Evolutionary conservation across 306 rosid species (phyloP).

Genomic region (Prunus davidiana): DNA sequence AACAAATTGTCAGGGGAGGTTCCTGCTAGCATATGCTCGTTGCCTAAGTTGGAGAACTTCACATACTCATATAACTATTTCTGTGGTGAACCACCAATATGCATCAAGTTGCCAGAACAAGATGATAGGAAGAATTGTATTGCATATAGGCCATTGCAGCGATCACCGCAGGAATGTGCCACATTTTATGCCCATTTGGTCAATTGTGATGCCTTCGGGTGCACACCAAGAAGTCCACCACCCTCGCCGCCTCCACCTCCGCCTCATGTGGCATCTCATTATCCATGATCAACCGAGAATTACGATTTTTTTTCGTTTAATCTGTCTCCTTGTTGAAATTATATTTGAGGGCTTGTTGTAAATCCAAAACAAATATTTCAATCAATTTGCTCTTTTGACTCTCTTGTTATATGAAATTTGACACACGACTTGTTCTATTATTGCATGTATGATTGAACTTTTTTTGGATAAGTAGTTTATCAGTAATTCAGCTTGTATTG

Average conservation of each 20-base stretch:
- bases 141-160: conserved; percentile 61
- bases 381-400: too few relatives aligned
- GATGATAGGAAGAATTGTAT: conserved; percentile 71
- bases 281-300: not conserved
- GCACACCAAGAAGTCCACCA: conserved; percentile 18
- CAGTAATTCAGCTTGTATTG: not conserved
- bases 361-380: not conserved
- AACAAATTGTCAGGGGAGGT: conserved; percentile 61
- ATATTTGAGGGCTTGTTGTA: not conserved
- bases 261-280: rapidly evolving
- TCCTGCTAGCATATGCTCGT: conserved; percentile 55
- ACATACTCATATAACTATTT: conserved; percentile 70
- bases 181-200: conserved; percentile 47
- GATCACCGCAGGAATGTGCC: conserved; percentile 51
- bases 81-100: conserved; percentile 44
- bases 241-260: not conserved
- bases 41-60: conserved; percentile 74
- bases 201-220: conserved; percentile 52
- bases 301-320: not conserved
- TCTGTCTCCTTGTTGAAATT: not conserved
- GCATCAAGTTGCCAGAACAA: conserved; percentile 46
- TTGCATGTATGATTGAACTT: not conserved
- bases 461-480: not conserved
- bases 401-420: too few relatives aligned
- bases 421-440: too few relatives aligned